Evolutionary conservation across 371 early-diverging fungal genomes (phyloP).

Genomic region (Dinochytrium kinnereticum): DNA sequence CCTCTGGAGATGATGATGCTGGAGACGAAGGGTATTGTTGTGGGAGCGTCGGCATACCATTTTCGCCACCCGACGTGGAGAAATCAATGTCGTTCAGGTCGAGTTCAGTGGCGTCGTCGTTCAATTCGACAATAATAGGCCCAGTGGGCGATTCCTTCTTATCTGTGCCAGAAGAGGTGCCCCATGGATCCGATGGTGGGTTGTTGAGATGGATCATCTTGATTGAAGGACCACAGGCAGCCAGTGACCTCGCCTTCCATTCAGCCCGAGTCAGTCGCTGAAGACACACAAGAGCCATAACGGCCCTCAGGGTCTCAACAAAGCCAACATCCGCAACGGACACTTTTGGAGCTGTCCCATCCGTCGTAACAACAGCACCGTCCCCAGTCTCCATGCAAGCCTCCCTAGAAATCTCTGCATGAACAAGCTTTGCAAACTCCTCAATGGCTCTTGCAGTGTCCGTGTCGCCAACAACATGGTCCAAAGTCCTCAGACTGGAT

Average conservation of each 20-base stretch:
- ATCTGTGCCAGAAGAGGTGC: neutral
- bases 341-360: neutral
- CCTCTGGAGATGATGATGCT: no score
- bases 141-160: constrained; percentile 26
- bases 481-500: constrained; percentile 59
- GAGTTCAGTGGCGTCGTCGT: constrained; percentile 4
- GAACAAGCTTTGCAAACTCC: constrained; percentile 77
- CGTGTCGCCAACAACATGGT: constrained; percentile 86
- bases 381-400: constrained; percentile 56
- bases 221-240: neutral
- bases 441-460: constrained; percentile 85
- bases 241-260: constrained; percentile 11
- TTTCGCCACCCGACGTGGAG: neutral
- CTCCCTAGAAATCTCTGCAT: constrained; percentile 65
- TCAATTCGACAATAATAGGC: constrained; percentile 16
- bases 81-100: constrained; percentile 3
- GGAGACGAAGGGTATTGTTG: neutral
- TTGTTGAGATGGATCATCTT: neutral
- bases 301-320: constrained; percentile 29
- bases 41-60: neutral
- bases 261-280: constrained; percentile 23
- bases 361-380: constrained; percentile 5
- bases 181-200: neutral
- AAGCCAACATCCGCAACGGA: constrained; percentile 32
- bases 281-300: constrained; percentile 46